These are phyloP conservation scores for Tylopilus balloui DNA, from an alignment of 768 basidiomycete genomes.

Conservation along the genomic window DNA sequence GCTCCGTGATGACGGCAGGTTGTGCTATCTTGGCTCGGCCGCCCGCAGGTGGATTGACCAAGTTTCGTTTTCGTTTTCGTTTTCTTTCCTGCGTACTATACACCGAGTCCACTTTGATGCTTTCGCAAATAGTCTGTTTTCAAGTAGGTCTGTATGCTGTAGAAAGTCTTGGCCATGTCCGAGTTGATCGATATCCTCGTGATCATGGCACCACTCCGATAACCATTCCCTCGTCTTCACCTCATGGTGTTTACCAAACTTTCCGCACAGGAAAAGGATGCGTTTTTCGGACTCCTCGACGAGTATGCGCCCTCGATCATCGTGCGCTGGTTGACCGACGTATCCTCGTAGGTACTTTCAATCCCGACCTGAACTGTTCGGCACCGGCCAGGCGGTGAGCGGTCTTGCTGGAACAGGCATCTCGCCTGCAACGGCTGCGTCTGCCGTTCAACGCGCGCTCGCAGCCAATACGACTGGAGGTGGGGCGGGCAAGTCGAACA, in stretches of 20 bases:
- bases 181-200: slow-evolving; percentile 7
- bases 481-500: slow-evolving; percentile 23
- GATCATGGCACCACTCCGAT: neutral
- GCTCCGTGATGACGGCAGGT: slow-evolving; percentile 7
- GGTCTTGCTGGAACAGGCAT: slow-evolving; percentile 17
- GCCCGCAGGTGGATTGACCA: neutral
- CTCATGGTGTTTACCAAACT: slow-evolving; percentile 72
- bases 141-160: slow-evolving; percentile 32
- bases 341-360: slow-evolving; percentile 58
- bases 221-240: neutral
- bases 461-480: slow-evolving; percentile 32
- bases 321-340: neutral
- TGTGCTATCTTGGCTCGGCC: slow-evolving; percentile 1
- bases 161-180: slow-evolving; percentile 18
- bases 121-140: slow-evolving; percentile 23
- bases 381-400: slow-evolving; percentile 13
- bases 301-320: slow-evolving; percentile 45
- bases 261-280: slow-evolving; percentile 64
- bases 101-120: slow-evolving; percentile 13
- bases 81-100: slow-evolving; percentile 17
- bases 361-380: slow-evolving; percentile 63
- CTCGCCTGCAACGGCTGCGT: slow-evolving; percentile 32
- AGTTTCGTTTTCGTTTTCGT: neutral
- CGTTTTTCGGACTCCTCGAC: slow-evolving; percentile 76
- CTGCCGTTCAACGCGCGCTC: slow-evolving; percentile 45